Conservation (phyloP, 2,329 filamentous ascomycete species). For the Penicillium sp. region DNA sequence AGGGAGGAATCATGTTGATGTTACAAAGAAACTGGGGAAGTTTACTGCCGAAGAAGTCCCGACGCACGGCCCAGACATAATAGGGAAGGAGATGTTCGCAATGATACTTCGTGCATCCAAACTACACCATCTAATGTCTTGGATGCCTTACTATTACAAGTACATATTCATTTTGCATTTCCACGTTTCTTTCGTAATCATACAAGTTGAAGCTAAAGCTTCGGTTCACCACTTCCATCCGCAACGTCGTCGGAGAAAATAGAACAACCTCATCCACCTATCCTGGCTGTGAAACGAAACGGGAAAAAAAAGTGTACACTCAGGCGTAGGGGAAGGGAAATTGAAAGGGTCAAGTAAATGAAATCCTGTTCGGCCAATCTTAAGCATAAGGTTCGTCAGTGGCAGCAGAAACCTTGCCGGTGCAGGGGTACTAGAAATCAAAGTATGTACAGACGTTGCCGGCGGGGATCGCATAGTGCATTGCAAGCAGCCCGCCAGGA, state of each 20-base stretch:
- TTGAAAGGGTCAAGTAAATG: conserved; percentile 15
- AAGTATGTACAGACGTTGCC: conserved; percentile 19
- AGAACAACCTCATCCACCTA: conserved; percentile 5
- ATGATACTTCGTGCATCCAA: background rate
- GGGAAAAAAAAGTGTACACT: conserved; percentile 7
- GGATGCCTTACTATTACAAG: conserved; percentile 11
- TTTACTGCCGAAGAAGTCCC: conserved; percentile 19
- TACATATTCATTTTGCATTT: conserved; percentile 31
- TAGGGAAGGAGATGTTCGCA: background rate
- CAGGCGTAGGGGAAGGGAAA: conserved; percentile 6
- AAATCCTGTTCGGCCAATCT: conserved; percentile 8
- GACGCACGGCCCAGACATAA: background rate
- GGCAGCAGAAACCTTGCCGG: conserved; percentile 6
- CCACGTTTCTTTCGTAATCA: conserved; percentile 41
- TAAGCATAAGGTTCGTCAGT: conserved; percentile 12
- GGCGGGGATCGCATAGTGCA: background rate
- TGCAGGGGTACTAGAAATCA: conserved; percentile 14
- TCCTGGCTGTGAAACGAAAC: background rate
- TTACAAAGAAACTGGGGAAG: conserved; percentile 9
- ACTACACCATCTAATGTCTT: background rate
- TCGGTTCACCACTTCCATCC: conserved; percentile 17
- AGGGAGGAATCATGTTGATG: conserved; percentile 43
- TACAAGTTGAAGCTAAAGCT: conserved; percentile 30
- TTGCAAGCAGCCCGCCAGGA: background rate
- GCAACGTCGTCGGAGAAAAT: conserved; percentile 14